A percentile compares a stretch with the other conserved stretches of the same genome.
Evolutionary conservation across 192 early-diverging fungal genomes (phyloP).

Genomic region (Fimicolochytrium jonesii): DNA sequence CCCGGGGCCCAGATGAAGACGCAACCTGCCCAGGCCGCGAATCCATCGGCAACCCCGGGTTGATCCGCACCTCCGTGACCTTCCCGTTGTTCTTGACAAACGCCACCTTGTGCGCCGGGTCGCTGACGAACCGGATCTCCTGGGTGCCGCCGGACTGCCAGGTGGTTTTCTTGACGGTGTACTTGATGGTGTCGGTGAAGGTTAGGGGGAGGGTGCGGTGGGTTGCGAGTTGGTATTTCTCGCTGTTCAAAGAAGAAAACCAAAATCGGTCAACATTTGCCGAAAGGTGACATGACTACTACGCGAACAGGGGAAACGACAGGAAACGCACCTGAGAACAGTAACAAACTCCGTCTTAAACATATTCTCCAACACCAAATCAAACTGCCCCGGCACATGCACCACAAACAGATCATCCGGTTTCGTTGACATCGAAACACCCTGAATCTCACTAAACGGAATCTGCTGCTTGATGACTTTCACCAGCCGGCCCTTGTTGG

Average conservation of each 20-base stretch:
- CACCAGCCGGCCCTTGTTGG: slow-evolving; percentile 58
- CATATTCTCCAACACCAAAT: slow-evolving; percentile 52
- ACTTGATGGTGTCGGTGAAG: slow-evolving; percentile 52
- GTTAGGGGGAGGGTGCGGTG: slow-evolving; percentile 29
- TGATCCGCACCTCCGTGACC: slow-evolving; percentile 43
- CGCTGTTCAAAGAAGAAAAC: slow-evolving; percentile 23
- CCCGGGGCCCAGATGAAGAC: too few species aligned
- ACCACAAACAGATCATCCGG: slow-evolving; percentile 54
- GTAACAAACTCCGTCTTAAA: slow-evolving; percentile 62
- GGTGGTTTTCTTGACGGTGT: slow-evolving; percentile 57
- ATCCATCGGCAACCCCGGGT: slow-evolving; percentile 42
- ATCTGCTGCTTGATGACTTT: slow-evolving; percentile 57
- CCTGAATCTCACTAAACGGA: slow-evolving; percentile 35
- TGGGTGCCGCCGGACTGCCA: slow-evolving; percentile 48
- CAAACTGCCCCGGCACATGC: slow-evolving; percentile 49
- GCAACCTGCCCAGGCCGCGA: slow-evolving; percentile 36
- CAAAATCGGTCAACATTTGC: background rate
- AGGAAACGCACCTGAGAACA: slow-evolving; percentile 45
- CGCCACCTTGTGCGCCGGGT: slow-evolving; percentile 27
- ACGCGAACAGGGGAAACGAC: too few species aligned
- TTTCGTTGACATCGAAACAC: slow-evolving; percentile 47
- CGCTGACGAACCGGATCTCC: slow-evolving; percentile 42
- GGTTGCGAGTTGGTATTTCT: slow-evolving; percentile 38
- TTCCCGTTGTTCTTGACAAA: slow-evolving; percentile 37
- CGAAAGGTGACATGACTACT: background rate